Percentiles rank a stretch among this genome's conserved stretches.
Evolutionary conservation across 2,329 filamentous ascomycete species (phyloP).

Genomic region (Paracoccidioides lutzii): DNA sequence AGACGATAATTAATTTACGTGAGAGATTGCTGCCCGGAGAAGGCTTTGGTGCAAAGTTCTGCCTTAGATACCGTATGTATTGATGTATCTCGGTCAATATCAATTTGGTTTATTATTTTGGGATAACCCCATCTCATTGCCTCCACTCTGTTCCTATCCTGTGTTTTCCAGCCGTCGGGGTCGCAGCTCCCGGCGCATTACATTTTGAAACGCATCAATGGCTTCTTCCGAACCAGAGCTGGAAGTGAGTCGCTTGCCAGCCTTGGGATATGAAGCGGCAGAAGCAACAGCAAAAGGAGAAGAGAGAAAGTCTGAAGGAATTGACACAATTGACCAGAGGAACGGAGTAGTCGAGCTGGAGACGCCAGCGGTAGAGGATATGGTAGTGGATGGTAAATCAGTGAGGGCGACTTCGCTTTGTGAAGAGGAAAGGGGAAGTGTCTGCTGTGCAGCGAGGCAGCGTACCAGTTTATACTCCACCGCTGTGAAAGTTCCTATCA

Average conservation of each 20-base stretch:
- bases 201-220: neutral
- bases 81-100: neutral
- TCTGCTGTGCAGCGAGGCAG: neutral
- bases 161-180: neutral
- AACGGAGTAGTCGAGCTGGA: neutral
- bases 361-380: neutral
- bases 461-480: slow-evolving; percentile 5
- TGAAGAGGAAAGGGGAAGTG: neutral
- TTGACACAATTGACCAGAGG: neutral
- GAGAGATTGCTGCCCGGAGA: neutral
- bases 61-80: neutral
- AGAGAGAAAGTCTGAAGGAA: neutral
- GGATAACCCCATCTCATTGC: neutral
- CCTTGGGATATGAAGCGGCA: neutral
- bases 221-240: neutral
- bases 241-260: neutral
- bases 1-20: neutral
- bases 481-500: slow-evolving; percentile 37
- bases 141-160: neutral
- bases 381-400: neutral
- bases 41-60: neutral
- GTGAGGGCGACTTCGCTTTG: neutral
- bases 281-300: neutral
- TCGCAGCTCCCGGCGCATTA: neutral
- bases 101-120: neutral